Base-by-base conservation (phyloP, 495 filamentous ascomycete species). In the Annulohypoxylon maeteangense region DNA sequence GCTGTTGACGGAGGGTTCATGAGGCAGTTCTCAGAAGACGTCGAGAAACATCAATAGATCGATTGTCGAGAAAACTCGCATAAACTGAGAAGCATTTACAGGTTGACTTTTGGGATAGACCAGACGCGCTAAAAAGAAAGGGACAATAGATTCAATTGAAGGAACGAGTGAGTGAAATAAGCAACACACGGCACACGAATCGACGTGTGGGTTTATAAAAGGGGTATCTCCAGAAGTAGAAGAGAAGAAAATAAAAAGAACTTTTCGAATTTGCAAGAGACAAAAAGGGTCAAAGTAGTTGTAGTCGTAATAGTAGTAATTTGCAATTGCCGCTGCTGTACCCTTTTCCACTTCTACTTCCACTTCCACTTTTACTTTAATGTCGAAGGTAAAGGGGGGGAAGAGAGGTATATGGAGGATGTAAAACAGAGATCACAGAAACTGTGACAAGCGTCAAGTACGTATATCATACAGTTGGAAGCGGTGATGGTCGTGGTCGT, bases 161-260 rank as follows among this genome's bases (percentile, higher is more conserved):
- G 70, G 62, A 76, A 78, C 70, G 75, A 76, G 64, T 67, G 68
- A 63, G 67, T 67, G 68, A 63, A 74, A 76, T 72, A 77, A 76
- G 75, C 75, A 78, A 78, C 56, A 67, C 57, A 67, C 18, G 56
- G 56, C 70, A 74, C 67, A 75, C 73, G 69, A 72, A 54, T 74
- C 71, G 74, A 72, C 75, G 67, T 71, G 69, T 70, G 75, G 71
- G 68, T 76, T 32, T 54, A 75, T 74, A 77, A 75, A 75, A 68
- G 75, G 75, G 75, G 70, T 72, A 76, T 76, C 68, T 74, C 67
- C 58, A 72, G 72, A 74, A 69, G 57, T 36, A 56, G 22, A 65
- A 57, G 55, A 59, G 11, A n/a, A 40, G 20, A 16, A 44, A 42
- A 14, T 44, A 36, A 42, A 57, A 53, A 53, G 62, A 27, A 47